Conservation (phyloP, 306 rosid species). For the Malus sylvestris region DNA sequence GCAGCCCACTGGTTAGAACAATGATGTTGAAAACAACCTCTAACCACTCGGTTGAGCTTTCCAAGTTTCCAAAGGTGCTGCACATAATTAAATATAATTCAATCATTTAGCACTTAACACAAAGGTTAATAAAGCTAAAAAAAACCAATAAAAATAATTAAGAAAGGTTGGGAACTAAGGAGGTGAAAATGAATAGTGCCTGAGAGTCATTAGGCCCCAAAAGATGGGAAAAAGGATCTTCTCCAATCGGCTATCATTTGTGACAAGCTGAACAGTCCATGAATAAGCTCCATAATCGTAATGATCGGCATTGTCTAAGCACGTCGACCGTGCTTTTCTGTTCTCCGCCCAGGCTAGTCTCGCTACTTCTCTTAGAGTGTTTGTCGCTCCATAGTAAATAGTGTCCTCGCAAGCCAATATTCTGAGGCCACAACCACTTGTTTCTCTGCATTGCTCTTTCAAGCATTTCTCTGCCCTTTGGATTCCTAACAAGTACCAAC, state of each 20-base stretch:
- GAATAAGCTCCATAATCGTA: slow-evolving; percentile 66
- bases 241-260: slow-evolving; percentile 65
- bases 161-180: background rate
- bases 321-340: slow-evolving; percentile 54
- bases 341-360: slow-evolving; percentile 61
- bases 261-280: slow-evolving; percentile 86
- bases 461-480: slow-evolving; percentile 78
- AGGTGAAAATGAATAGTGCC: slow-evolving; percentile 18
- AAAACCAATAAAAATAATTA: background rate
- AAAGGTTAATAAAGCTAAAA: background rate
- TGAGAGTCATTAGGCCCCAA: slow-evolving; percentile 96
- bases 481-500: slow-evolving; percentile 88
- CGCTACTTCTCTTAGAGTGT: slow-evolving; percentile 33
- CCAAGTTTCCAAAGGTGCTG: slow-evolving; percentile 90
- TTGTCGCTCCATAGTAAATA: slow-evolving; percentile 51
- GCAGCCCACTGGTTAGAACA: slow-evolving; percentile 80
- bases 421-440: slow-evolving; percentile 40
- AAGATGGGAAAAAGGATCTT: slow-evolving; percentile 84
- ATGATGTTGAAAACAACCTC: slow-evolving; percentile 89
- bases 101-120: background rate
- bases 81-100: background rate
- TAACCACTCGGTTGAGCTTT: slow-evolving; percentile 81
- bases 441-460: slow-evolving; percentile 48
- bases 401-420: slow-evolving; percentile 55
- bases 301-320: slow-evolving; percentile 49